Conservation (phyloP, 129 eudicot genomes). For the Ambrosia trifida region DNA sequence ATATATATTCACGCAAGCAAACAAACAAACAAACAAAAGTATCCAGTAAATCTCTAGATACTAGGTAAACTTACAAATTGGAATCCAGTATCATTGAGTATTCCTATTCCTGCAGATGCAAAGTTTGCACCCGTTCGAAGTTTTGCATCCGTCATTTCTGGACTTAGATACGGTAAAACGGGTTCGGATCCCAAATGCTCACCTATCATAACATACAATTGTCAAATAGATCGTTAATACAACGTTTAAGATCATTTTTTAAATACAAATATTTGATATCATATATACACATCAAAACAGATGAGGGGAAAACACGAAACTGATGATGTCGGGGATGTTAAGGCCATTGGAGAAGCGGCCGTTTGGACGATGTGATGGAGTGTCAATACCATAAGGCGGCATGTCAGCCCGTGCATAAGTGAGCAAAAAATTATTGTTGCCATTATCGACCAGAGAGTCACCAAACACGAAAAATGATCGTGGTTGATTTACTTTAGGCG, state of each 20-base stretch:
- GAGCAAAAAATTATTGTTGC: constrained; percentile 50
- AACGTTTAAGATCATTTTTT: not conserved
- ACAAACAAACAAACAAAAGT: too few relatives aligned
- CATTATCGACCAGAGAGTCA: constrained; percentile 50
- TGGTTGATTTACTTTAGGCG: constrained; percentile 19
- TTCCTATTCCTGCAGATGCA: constrained; percentile 60
- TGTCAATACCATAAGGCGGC: constrained; percentile 52
- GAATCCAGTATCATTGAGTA: constrained; percentile 58
- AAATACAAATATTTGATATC: not conserved
- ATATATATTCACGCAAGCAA: too few relatives aligned
- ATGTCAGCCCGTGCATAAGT: constrained; percentile 48
- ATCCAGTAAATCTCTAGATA: not conserved
- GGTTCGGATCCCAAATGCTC: constrained; percentile 47
- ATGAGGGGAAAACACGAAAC: constrained; percentile 25
- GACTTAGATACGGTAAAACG: constrained; percentile 47
- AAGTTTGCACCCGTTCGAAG: constrained; percentile 61
- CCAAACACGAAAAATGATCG: constrained; percentile 51
- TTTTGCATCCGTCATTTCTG: constrained; percentile 29
- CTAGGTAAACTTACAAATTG: constrained; percentile 45
- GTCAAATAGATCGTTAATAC: not conserved
- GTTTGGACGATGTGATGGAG: constrained; percentile 39
- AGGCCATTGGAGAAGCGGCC: constrained; percentile 57
- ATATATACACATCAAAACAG: not conserved
- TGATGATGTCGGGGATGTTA: constrained; percentile 48
- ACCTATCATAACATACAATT: constrained; percentile 31